Evolutionary conservation across 108 stramenopile species (phyloP).

Genomic region (Pelagomonas calceolata): DNA sequence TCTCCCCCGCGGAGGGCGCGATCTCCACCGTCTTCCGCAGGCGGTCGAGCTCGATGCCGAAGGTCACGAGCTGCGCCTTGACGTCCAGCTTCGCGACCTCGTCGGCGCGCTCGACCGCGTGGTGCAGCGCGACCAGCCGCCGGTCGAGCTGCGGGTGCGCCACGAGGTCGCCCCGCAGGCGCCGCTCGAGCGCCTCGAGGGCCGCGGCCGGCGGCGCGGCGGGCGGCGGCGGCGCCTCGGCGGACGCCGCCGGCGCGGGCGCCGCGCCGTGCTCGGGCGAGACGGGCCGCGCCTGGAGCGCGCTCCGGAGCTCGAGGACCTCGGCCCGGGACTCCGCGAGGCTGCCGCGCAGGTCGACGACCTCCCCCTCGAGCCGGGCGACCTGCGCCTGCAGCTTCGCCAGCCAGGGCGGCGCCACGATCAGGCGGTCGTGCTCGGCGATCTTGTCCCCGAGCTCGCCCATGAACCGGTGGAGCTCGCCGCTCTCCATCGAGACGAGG

Average conservation of each 20-base stretch:
- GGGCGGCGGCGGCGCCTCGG: not conserved
- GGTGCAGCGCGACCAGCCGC: not conserved
- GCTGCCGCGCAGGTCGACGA: not conserved
- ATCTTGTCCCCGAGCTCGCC: not conserved
- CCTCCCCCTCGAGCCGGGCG: not conserved
- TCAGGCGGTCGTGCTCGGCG: not conserved
- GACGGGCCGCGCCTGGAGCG: not conserved
- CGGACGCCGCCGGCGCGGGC: not conserved
- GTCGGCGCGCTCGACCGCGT: not conserved
- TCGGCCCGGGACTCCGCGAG: not conserved
- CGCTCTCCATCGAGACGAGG: not conserved
- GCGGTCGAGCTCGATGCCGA: not conserved
- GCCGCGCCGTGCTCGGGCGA: too few relatives aligned
- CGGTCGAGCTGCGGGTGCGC: not conserved
- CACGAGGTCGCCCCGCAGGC: not conserved
- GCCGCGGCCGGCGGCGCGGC: not conserved
- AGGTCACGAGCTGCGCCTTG: not conserved
- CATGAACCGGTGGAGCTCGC: not conserved
- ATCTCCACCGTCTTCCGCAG: not conserved
- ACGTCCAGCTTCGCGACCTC: slow-evolving; percentile 1
- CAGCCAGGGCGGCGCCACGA: not conserved
- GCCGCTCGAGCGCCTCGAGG: not conserved
- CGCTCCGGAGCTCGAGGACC: not conserved
- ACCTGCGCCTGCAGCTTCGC: not conserved
- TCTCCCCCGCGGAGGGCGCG: not conserved